Conservation (phyloP, 805 yeast genomes). For the Sugiyamaella americana region DNA sequence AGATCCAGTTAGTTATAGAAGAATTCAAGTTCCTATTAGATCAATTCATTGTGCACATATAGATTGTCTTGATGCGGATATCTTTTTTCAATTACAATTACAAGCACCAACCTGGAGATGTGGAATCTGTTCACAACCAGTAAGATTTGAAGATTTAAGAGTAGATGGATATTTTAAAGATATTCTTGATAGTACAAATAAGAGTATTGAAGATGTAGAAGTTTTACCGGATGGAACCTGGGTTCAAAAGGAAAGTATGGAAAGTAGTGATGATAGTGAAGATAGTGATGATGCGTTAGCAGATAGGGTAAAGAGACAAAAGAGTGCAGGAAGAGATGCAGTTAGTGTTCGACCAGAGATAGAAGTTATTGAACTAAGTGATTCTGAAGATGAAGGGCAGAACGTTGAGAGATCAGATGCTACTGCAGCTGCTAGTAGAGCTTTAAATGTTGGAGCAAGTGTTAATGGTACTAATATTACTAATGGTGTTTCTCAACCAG, state of each 20-base stretch:
- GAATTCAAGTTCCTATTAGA: conserved; percentile 67
- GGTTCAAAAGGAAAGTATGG: conserved; percentile 29
- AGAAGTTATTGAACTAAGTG: conserved; percentile 9
- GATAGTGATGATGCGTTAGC: conserved; percentile 8
- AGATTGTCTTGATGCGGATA: conserved; percentile 80
- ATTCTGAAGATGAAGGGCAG: conserved; percentile 12
- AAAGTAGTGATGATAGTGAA: conserved; percentile 8
- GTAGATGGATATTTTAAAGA: conserved; percentile 69
- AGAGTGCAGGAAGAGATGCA: background rate
- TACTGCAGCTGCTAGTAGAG: background rate
- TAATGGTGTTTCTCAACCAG: background rate
- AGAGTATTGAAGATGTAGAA: conserved; percentile 58
- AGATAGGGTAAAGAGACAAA: conserved; percentile 1
- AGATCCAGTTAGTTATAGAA: conserved; percentile 71
- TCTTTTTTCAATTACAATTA: conserved; percentile 66
- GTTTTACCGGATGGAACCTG: conserved; percentile 71
- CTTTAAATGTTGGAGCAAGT: no score
- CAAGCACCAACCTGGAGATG: conserved; percentile 85
- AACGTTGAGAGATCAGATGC: background rate
- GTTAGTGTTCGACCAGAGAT: background rate
- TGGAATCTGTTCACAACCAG: conserved; percentile 62
- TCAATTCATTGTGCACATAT: conserved; percentile 69
- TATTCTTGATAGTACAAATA: conserved; percentile 48
- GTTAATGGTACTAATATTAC: no score
- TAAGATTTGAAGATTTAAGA: conserved; percentile 53